Evolutionary conservation across 192 early-diverging fungal genomes (phyloP), one percentile per base, ranked within the genome.

Genomic region (Gonapodya sp.): DNA sequence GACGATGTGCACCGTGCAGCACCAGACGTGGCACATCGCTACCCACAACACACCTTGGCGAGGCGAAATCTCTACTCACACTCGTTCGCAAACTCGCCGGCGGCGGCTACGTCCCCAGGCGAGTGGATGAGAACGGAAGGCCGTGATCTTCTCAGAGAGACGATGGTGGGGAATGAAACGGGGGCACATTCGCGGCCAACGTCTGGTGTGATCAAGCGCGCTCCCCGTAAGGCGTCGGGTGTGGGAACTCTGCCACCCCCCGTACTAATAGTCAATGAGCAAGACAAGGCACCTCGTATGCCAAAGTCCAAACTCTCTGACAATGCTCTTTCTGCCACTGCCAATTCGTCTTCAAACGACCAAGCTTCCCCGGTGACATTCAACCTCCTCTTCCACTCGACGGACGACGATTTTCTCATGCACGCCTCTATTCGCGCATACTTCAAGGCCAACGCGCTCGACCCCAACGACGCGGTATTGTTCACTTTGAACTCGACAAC

Each of bases 371-470:
- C 46, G 46, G 8, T 64, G 46, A 64, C 46, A 24, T 64, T 64
- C 46, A 64, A 64, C 24, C 46, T 64, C 8, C 46, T 64, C 8
- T 64, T 87, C 79, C 77, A 86, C n/a, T 89, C 86, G 1, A 87
- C 89, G 2, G 93, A 93, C 83, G 93, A 93, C 84, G 93, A 93
- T 80, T 93, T 91, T 36, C 82, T 93, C 1, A 88, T 93, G 85
- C 86, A 92, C 31, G 83, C 92, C 0, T 31, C 83, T 0, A 84
- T 92, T 30, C 85, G 93, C 73, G 85, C 90, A 18, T 86, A 85
- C 37, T 93, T 93, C 80, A 91, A 90, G 78, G 77, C 80, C 30
- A 88, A 93, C 84, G 93, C 93, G 0, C 83, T 93, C 36, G 93
- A 93, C 78, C 78, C 84, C 0, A 82, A 82, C 36, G 93, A 93